A percentile compares a stretch with the other conserved stretches of the same genome.
Evolutionary conservation across 371 early-diverging fungal species (phyloP).

Genomic region (Parasitella parasitica): DNA sequence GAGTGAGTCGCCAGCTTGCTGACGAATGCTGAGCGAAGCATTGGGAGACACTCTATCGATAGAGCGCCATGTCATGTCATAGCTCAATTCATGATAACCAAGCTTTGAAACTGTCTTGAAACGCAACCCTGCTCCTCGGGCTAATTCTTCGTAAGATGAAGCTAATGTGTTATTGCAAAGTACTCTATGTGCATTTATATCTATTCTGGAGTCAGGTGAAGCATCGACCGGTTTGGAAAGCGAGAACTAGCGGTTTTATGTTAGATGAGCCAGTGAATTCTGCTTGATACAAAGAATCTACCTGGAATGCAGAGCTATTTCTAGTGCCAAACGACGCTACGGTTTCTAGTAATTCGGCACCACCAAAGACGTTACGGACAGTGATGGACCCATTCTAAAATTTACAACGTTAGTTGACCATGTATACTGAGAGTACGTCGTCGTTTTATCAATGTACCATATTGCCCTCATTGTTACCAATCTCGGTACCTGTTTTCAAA

Average conservation of each 20-base stretch:
- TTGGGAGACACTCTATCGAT: slow-evolving; percentile 66
- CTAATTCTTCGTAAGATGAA: slow-evolving; percentile 47
- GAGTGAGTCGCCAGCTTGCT: slow-evolving; percentile 85
- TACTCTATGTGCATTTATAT: slow-evolving; percentile 48
- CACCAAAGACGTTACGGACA: slow-evolving; percentile 81
- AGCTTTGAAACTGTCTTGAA: slow-evolving; percentile 49
- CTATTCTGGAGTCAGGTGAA: slow-evolving; percentile 45
- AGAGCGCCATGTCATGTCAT: slow-evolving; percentile 78
- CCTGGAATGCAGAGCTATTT: slow-evolving; percentile 74
- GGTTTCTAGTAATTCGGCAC: slow-evolving; percentile 75
- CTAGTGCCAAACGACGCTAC: slow-evolving; percentile 72
- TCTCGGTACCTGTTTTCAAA: slow-evolving; percentile 80
- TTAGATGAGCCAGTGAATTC: not conserved
- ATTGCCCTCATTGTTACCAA: slow-evolving; percentile 81
- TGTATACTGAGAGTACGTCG: too few species aligned
- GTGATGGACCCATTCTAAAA: slow-evolving; percentile 61
- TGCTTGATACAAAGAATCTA: slow-evolving; percentile 9
- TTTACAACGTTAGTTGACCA: not conserved
- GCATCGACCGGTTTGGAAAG: slow-evolving; percentile 47
- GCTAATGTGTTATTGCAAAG: slow-evolving; percentile 43
- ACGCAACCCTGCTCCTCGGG: slow-evolving; percentile 41
- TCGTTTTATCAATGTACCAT: slow-evolving; percentile 48
- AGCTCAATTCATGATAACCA: slow-evolving; percentile 73
- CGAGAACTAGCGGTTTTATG: slow-evolving; percentile 21
- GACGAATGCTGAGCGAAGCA: slow-evolving; percentile 83